Evolutionary conservation across 2,329 filamentous ascomycete genomes (phyloP).

Genomic region (Hymenoscyphus linearis): DNA sequence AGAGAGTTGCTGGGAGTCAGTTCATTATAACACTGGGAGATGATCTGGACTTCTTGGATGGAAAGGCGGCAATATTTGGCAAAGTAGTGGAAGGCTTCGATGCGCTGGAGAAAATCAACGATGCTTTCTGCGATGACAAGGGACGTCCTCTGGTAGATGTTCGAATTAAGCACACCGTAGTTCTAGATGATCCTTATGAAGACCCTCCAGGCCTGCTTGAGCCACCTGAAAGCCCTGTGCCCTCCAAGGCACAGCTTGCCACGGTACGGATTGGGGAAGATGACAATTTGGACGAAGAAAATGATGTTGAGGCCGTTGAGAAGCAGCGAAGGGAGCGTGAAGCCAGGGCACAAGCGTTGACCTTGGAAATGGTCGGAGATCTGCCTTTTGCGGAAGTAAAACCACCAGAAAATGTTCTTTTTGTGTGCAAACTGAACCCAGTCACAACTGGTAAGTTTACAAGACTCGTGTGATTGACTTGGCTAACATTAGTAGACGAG

Average conservation of each 20-base stretch:
- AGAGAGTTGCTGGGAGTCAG: conserved; percentile 79
- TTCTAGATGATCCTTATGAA: conserved; percentile 87
- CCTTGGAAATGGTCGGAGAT: conserved; percentile 96
- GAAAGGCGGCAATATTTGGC: conserved; percentile 91
- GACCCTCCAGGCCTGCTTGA: conserved; percentile 74
- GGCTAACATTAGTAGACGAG: conserved; percentile 52
- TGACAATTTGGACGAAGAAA: conserved; percentile 69
- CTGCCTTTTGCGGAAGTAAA: conserved; percentile 96
- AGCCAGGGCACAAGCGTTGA: conserved; percentile 87
- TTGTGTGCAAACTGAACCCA: conserved; percentile 97
- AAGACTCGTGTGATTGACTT: no score
- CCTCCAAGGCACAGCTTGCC: conserved; percentile 78
- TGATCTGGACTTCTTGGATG: conserved; percentile 83
- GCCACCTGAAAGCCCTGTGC: conserved; percentile 73
- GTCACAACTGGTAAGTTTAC: conserved; percentile 64
- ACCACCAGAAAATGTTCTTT: conserved; percentile 93
- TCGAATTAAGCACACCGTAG: conserved; percentile 83
- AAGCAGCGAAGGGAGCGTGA: conserved; percentile 79
- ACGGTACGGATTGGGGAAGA: conserved; percentile 91
- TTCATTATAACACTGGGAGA: conserved; percentile 91
- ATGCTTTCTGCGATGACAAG: conserved; percentile 77
- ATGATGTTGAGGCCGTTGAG: conserved; percentile 73
- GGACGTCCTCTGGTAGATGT: conserved; percentile 91
- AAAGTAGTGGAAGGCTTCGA: conserved; percentile 96
- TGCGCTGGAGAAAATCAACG: conserved; percentile 87